phyloP scores from a whole-genome alignment of 148 eudicot genomes.

The Rheum nobile region DNA sequence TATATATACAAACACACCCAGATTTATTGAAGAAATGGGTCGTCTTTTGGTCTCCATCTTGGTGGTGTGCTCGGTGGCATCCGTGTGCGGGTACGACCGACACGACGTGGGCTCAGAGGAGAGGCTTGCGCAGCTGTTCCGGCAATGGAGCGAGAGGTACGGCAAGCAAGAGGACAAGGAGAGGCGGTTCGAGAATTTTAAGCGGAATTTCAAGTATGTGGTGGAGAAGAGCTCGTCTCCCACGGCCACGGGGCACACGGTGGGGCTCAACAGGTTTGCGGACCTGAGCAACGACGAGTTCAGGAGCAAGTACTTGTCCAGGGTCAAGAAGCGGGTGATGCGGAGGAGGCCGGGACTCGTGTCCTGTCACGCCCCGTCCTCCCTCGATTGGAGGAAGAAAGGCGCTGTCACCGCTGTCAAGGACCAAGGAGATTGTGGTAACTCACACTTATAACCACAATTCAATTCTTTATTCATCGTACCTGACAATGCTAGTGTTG shows the following conservation, averaged over 20 bases:
- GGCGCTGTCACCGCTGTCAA: conserved; percentile 38
- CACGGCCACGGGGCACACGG: conserved; percentile 19
- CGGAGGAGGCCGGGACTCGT: neutral
- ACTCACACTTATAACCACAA: neutral
- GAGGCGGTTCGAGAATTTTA: conserved; percentile 33
- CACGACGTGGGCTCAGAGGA: conserved; percentile 18
- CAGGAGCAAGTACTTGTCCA: conserved; percentile 20
- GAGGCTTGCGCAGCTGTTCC: conserved; percentile 28
- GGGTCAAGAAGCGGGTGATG: conserved; percentile 12
- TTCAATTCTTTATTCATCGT: too few relatives aligned
- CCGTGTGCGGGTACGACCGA: conserved; percentile 17
- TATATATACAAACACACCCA: neutral
- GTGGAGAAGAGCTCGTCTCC: conserved; percentile 17
- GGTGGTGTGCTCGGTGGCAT: conserved; percentile 16
- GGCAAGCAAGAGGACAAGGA: conserved; percentile 23
- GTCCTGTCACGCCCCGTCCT: conserved; percentile 34
- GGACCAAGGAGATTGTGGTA: conserved; percentile 51
- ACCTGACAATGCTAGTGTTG: too few relatives aligned
- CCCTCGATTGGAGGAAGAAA: conserved; percentile 50
- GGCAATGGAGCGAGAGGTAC: conserved; percentile 37
- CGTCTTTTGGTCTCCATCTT: conserved; percentile 15
- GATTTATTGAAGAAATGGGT: neutral
- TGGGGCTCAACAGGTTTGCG: conserved; percentile 61
- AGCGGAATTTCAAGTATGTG: conserved; percentile 32
- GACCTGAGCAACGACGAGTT: conserved; percentile 65